Base-by-base conservation (phyloP, 139 green algal genomes). In the Mesotaenium endlicherianum region DNA sequence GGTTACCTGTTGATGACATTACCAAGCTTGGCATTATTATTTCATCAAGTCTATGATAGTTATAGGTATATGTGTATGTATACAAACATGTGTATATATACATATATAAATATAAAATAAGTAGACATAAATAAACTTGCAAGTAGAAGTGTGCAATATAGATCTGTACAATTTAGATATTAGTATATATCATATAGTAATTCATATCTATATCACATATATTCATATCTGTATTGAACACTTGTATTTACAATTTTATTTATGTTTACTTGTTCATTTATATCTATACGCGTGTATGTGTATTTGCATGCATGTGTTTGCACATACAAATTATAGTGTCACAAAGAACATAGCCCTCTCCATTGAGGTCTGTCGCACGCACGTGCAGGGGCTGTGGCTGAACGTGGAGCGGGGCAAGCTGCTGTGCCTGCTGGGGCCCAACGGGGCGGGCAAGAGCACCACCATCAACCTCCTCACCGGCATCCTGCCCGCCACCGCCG, bases 401-500 rank as follows among this genome's bases (percentile, higher is more conserved):
- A 76, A 43, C 45, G 59, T 91, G n/a, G 81, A 91, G 68, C 31
- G 82, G 45, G 81, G 68, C 41, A 77, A 90, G 86, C 67, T 91
- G 3, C 91, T 91, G 70, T 91, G 87, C 72, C 87, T 91, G 68
- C 81, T 91, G 31, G 87, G 87, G 26, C 87, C 87, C 42, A 91
- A 91, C 60, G 87, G 90, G 30, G 90, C 90, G 36, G 90, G 90
- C 30, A 93, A 93, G 77, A 91, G 88, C 1, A 93, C 89, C 44
- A 92, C 89, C 30, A 91, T 93, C 39, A 85, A 75, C 60, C 81
- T 80, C 3, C 85, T 92, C 34, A 92, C 89, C 1, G 93, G 93
- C 79, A 91, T 95, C 78, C 72, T 95, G 16, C 77, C 88, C 20
- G 83, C 92, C 16, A 95, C 89, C 2, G 80, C 75, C 8, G 94